A percentile compares a stretch with the other conserved stretches of the same genome.
Conservation (phyloP, 2,329 filamentous ascomycete genomes). For the Pestalotiopsis sp. region DNA sequence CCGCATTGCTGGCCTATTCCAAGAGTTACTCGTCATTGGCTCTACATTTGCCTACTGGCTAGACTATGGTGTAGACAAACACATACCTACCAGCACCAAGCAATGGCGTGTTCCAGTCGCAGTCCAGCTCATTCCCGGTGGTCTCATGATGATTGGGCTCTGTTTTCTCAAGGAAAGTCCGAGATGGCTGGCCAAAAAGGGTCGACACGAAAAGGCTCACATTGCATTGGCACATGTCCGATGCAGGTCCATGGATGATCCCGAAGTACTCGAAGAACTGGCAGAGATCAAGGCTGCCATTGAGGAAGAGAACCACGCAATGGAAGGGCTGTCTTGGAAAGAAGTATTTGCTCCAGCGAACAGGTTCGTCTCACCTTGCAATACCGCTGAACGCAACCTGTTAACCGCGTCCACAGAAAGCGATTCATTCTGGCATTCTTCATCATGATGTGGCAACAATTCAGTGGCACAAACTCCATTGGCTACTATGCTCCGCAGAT, state of each 20-base stretch:
- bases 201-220: constrained; percentile 21
- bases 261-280: constrained; percentile 29
- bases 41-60: constrained; percentile 28
- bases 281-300: constrained; percentile 33
- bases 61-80: constrained; percentile 36
- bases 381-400: constrained; percentile 36
- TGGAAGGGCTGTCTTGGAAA: constrained; percentile 47
- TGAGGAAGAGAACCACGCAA: constrained; percentile 40
- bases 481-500: constrained; percentile 72
- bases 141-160: constrained; percentile 29
- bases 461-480: constrained; percentile 48
- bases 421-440: constrained; percentile 48
- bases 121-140: constrained; percentile 26
- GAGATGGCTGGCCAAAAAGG: constrained; percentile 27
- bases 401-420: constrained; percentile 47
- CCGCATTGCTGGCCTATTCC: constrained; percentile 47
- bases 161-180: constrained; percentile 26
- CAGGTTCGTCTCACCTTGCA: constrained; percentile 49
- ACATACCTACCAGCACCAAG: constrained; percentile 22
- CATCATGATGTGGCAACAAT: constrained; percentile 56
- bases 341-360: constrained; percentile 40
- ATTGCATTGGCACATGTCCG: constrained; percentile 23
- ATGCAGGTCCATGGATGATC: constrained; percentile 26
- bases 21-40: constrained; percentile 46
- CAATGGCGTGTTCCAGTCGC: constrained; percentile 32